Conservation (phyloP, 2,329 filamentous ascomycete species). For the Arachnomyces sp. region DNA sequence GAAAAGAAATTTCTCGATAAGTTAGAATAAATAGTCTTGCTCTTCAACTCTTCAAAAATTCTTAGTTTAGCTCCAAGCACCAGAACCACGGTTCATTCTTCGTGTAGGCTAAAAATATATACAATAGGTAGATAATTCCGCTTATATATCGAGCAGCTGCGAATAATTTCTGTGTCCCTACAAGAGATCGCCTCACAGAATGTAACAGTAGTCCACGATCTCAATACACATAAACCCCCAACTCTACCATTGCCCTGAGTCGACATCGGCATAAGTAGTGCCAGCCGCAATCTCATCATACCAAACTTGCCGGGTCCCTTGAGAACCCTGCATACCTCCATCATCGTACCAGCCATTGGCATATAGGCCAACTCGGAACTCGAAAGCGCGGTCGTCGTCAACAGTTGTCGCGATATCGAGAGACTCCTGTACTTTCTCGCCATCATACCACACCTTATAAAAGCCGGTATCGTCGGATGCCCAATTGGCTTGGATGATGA, state of each 20-base stretch:
- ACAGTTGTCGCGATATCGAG: constrained; percentile 39
- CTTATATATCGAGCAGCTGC: too few relatives aligned
- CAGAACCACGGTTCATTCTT: too few relatives aligned
- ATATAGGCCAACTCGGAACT: constrained; percentile 43
- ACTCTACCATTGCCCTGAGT: constrained; percentile 19
- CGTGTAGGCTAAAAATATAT: too few relatives aligned
- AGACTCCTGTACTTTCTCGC: constrained; percentile 36
- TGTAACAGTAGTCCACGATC: too few relatives aligned
- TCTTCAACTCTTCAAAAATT: too few relatives aligned
- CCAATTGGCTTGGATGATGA: constrained; percentile 43
- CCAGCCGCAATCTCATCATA: constrained; percentile 44
- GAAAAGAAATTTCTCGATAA: too few relatives aligned
- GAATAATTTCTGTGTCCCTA: too few relatives aligned
- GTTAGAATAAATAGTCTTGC: too few relatives aligned
- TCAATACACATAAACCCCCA: too few relatives aligned
- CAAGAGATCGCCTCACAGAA: too few relatives aligned
- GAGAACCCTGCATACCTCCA: constrained; percentile 30
- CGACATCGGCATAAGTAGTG: constrained; percentile 33
- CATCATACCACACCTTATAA: constrained; percentile 44
- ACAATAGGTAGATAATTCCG: too few relatives aligned
- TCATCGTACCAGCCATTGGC: constrained; percentile 46
- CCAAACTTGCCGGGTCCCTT: constrained; percentile 43
- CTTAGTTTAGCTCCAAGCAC: too few relatives aligned
- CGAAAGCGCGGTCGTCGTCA: constrained; percentile 36
- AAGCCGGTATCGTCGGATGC: constrained; percentile 36